A percentile compares a stretch with the other conserved stretches of the same genome.
These are phyloP conservation scores for Plasmodium ovale DNA, from an alignment of 169 alveolate genomes.

Conservation along the genomic window DNA sequence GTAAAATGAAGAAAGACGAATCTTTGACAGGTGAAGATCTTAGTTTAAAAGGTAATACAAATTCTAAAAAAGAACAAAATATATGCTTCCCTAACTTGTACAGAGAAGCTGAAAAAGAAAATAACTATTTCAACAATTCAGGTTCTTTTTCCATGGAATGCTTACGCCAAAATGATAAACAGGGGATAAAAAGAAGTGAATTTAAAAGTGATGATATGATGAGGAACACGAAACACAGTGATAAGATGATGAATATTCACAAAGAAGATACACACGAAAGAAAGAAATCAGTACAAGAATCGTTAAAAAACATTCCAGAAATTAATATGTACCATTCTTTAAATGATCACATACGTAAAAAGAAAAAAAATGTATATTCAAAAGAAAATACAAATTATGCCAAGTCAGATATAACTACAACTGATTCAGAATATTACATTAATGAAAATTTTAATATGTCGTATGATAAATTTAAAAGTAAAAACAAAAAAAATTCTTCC, in stretches of 20 bases:
- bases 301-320: conserved; percentile 7
- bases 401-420: conserved; percentile 61
- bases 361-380: neutral
- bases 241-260: neutral
- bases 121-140: conserved; percentile 13
- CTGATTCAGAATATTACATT: conserved; percentile 62
- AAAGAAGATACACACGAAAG: neutral
- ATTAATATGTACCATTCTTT: conserved; percentile 35
- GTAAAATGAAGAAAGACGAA: neutral
- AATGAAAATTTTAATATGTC: conserved; percentile 48
- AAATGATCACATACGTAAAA: conserved; percentile 18
- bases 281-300: neutral
- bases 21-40: conserved; percentile 6
- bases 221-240: neutral
- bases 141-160: conserved; percentile 18
- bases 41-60: neutral
- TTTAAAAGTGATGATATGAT: neutral
- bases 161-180: conserved; percentile 10
- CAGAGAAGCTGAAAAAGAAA: conserved; percentile 5
- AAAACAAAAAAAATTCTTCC: conserved; percentile 18
- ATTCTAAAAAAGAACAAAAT: conserved; percentile 3
- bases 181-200: neutral
- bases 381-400: conserved; percentile 18
- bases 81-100: neutral
- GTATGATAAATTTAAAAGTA: conserved; percentile 47